Conservation (phyloP, 1,284 basidiomycete species). For the Ceratobasidium sp. region DNA sequence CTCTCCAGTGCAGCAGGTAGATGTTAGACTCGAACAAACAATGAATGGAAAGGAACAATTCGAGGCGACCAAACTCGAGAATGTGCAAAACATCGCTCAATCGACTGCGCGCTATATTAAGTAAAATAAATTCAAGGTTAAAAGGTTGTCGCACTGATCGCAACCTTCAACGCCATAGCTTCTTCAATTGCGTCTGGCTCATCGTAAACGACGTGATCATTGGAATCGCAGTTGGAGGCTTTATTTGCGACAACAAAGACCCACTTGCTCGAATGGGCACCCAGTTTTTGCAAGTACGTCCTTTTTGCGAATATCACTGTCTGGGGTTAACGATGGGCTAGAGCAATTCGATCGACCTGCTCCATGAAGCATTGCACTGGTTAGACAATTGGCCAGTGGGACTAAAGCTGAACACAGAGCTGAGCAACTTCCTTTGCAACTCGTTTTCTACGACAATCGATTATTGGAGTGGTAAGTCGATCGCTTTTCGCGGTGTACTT, state of each 20-base stretch:
- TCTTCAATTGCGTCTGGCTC: conserved; percentile 93
- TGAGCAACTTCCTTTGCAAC: conserved; percentile 85
- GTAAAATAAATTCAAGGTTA: conserved; percentile 58
- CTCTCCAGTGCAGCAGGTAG: conserved; percentile 56
- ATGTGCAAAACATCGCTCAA: conserved; percentile 47
- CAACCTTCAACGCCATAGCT: conserved; percentile 62
- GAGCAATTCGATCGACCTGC: conserved; percentile 62
- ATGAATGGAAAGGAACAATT: conserved; percentile 57
- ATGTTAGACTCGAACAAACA: conserved; percentile 57
- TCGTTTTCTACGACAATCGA: conserved; percentile 74
- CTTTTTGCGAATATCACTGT: conserved; percentile 56
- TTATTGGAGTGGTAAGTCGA: conserved; percentile 76
- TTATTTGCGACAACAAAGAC: conserved; percentile 72
- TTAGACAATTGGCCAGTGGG: conserved; percentile 96
- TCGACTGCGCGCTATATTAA: conserved; percentile 61
- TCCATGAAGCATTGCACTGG: conserved; percentile 79
- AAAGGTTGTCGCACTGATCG: conserved; percentile 33
- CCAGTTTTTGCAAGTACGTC: conserved; percentile 52
- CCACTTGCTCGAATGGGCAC: conserved; percentile 46
- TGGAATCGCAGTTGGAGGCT: conserved; percentile 77
- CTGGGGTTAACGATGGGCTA: conserved; percentile 42
- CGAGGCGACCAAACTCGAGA: conserved; percentile 49
- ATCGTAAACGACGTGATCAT: conserved; percentile 91
- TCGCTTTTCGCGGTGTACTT: conserved; percentile 49
- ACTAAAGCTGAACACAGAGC: conserved; percentile 94